Evolutionary conservation across 805 yeast genomes (phyloP).

Genomic region (Kuraishia piskuri): DNA sequence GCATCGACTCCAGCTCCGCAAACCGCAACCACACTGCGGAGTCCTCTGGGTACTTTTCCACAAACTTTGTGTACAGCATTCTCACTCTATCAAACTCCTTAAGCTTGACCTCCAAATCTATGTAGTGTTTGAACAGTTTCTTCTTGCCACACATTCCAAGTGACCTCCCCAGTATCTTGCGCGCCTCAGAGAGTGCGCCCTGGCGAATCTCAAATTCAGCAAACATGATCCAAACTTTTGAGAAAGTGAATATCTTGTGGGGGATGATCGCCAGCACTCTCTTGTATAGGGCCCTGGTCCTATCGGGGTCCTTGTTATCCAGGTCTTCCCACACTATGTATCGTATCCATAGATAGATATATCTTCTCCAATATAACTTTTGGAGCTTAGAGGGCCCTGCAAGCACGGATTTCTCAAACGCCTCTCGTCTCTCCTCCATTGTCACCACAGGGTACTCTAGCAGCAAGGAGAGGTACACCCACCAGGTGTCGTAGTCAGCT

Average conservation of each 20-base stretch:
- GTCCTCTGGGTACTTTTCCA: slow-evolving; percentile 37
- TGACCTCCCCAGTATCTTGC: slow-evolving; percentile 64
- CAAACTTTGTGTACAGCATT: slow-evolving; percentile 55
- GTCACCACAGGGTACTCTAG: slow-evolving; percentile 25
- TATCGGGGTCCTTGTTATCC: slow-evolving; percentile 26
- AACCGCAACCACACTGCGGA: slow-evolving; percentile 50
- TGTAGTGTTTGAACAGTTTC: slow-evolving; percentile 54
- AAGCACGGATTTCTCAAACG: slow-evolving; percentile 36
- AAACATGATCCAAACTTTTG: slow-evolving; percentile 63
- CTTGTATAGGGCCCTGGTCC: slow-evolving; percentile 44
- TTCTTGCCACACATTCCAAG: slow-evolving; percentile 61
- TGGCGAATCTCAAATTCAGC: slow-evolving; percentile 71
- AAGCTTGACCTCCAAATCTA: slow-evolving; percentile 53
- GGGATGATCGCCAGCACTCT: slow-evolving; percentile 43
- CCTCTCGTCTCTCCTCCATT: slow-evolving; percentile 21
- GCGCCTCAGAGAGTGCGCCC: slow-evolving; percentile 37
- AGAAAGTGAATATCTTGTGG: slow-evolving; percentile 53
- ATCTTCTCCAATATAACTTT: slow-evolving; percentile 54
- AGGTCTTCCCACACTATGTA: slow-evolving; percentile 58
- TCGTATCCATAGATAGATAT: slow-evolving; percentile 62
- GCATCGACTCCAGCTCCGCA: slow-evolving; percentile 55
- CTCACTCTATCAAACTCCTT: slow-evolving; percentile 81
- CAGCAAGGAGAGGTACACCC: slow-evolving; percentile 54
- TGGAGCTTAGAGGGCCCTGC: slow-evolving; percentile 25
- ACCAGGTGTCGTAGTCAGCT: slow-evolving; percentile 72